Evolutionary conservation across 169 alveolate species (phyloP).

Genomic region (Babesia ovata): DNA sequence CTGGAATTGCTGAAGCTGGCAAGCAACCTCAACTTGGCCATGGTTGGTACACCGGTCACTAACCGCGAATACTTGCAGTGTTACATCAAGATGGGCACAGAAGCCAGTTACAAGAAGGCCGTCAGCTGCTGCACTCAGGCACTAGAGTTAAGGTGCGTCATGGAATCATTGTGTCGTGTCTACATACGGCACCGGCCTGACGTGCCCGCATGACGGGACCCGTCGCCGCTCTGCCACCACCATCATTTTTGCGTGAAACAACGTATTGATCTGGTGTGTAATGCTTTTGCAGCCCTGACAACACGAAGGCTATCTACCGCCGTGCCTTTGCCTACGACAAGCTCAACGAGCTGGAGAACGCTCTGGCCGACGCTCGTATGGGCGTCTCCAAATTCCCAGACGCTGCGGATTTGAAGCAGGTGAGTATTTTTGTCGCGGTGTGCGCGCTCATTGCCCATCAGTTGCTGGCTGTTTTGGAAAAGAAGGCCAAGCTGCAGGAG

Average conservation of each 20-base stretch:
- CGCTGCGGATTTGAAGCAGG: slow-evolving; percentile 47
- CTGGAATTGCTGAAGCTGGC: slow-evolving; percentile 48
- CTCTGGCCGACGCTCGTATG: slow-evolving; percentile 34
- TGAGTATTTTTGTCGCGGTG: background rate
- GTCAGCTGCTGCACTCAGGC: slow-evolving; percentile 46
- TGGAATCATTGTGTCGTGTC: background rate
- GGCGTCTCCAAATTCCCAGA: slow-evolving; percentile 41
- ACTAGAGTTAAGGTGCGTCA: slow-evolving; percentile 33
- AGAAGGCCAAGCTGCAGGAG: slow-evolving; percentile 52
- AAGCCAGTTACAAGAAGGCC: slow-evolving; percentile 39
- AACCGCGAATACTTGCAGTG: slow-evolving; percentile 15
- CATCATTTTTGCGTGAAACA: background rate
- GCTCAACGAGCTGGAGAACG: slow-evolving; percentile 56
- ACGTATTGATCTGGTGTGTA: background rate
- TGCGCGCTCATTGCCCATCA: background rate
- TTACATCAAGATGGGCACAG: slow-evolving; percentile 52
- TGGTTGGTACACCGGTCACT: slow-evolving; percentile 16
- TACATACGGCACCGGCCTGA: background rate
- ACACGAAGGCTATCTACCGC: slow-evolving; percentile 61
- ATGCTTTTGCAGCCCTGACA: slow-evolving; percentile 12
- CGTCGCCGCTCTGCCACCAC: background rate
- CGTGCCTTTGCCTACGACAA: slow-evolving; percentile 65
- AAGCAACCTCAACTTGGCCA: slow-evolving; percentile 59
- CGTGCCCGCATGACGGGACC: background rate
- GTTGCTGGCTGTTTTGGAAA: slow-evolving; percentile 35